Evolutionary conservation across 331 rosid genomes (phyloP).

Genomic region (Pyracantha coccinea): DNA sequence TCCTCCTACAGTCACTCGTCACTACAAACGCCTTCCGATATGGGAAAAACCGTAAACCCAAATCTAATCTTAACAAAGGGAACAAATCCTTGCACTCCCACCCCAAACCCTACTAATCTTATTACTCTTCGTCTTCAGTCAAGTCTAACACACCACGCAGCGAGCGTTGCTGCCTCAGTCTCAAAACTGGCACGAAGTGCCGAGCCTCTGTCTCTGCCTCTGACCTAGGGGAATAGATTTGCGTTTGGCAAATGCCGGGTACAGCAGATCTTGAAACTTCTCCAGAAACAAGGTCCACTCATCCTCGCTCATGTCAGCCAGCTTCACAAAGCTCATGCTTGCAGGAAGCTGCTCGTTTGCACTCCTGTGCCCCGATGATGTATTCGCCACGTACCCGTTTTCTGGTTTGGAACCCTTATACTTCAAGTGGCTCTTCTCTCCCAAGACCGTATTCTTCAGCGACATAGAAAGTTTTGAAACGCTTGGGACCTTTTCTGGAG

Average conservation of each 20-base stretch:
- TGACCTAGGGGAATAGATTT: slow-evolving; percentile 56
- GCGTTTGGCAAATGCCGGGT: slow-evolving; percentile 71
- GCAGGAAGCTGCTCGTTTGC: slow-evolving; percentile 94
- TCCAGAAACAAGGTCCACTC: slow-evolving; percentile 75
- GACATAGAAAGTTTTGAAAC: slow-evolving; percentile 54
- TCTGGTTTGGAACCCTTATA: slow-evolving; percentile 43
- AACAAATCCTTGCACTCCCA: slow-evolving; percentile 33
- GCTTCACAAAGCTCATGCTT: slow-evolving; percentile 68
- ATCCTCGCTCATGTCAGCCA: slow-evolving; percentile 74
- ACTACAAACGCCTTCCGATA: slow-evolving; percentile 1
- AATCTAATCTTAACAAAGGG: slow-evolving; percentile 23
- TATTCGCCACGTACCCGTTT: slow-evolving; percentile 33
- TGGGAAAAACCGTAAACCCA: slow-evolving; percentile 30
- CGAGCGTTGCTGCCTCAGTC: slow-evolving; percentile 31
- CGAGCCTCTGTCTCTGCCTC: slow-evolving; percentile 94
- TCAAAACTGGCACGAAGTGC: slow-evolving; percentile 99
- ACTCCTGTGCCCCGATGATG: slow-evolving; percentile 82
- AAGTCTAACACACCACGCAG: slow-evolving; percentile 18
- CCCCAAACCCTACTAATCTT: slow-evolving; percentile 40
- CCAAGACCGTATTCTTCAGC: slow-evolving; percentile 46
- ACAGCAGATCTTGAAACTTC: slow-evolving; percentile 68
- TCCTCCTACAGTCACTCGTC: slow-evolving; percentile 34
- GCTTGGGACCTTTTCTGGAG: slow-evolving; percentile 24
- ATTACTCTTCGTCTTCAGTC: slow-evolving; percentile 29
- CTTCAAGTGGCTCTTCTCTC: slow-evolving; percentile 49